phyloP scores from a whole-genome alignment of 202 grass and related monocot species.

The Brachypodium distachyon region DNA sequence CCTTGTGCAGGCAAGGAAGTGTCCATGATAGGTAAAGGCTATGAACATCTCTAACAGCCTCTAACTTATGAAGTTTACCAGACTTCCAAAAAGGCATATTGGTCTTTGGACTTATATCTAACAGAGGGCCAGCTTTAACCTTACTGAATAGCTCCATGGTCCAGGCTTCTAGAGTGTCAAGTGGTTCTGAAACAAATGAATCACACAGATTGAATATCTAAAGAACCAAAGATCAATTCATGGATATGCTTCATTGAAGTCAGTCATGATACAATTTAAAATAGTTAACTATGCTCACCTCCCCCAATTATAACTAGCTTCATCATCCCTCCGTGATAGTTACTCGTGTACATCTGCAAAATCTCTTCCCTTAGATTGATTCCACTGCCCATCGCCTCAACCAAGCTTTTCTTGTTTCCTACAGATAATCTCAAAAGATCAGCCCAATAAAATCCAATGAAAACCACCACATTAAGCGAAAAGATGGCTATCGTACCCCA shows the following conservation, averaged over 20 bases:
- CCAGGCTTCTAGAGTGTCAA: slow-evolving; percentile 84
- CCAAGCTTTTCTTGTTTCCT: slow-evolving; percentile 97
- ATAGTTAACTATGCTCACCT: slow-evolving; percentile 45
- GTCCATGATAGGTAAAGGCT: slow-evolving; percentile 74
- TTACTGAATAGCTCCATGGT: slow-evolving; percentile 79
- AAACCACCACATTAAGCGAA: slow-evolving; percentile 5
- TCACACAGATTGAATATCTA: slow-evolving; percentile 7
- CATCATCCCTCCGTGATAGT: slow-evolving; percentile 90
- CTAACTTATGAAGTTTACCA: slow-evolving; percentile 75
- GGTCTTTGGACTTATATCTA: slow-evolving; percentile 52
- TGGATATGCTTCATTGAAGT: neutral
- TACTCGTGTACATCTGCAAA: slow-evolving; percentile 62
- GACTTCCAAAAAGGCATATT: slow-evolving; percentile 68
- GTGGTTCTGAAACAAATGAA: slow-evolving; percentile 59
- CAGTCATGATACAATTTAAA: neutral
- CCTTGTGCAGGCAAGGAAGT: slow-evolving; percentile 85
- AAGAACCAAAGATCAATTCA: slow-evolving; percentile 4
- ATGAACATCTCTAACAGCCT: slow-evolving; percentile 92
- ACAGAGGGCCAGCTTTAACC: slow-evolving; percentile 59
- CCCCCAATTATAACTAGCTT: slow-evolving; percentile 92
- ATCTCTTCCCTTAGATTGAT: slow-evolving; percentile 89
- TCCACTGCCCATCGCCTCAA: slow-evolving; percentile 84
- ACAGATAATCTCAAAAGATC: slow-evolving; percentile 25
- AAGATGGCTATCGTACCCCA: slow-evolving; percentile 63
- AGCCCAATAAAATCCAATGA: slow-evolving; percentile 8